A percentile compares a stretch with the other conserved stretches of the same genome.
These are phyloP conservation scores for Acanthamoeba castellanii DNA, from an alignment of 208 protist species.

Conservation along the genomic window DNA sequence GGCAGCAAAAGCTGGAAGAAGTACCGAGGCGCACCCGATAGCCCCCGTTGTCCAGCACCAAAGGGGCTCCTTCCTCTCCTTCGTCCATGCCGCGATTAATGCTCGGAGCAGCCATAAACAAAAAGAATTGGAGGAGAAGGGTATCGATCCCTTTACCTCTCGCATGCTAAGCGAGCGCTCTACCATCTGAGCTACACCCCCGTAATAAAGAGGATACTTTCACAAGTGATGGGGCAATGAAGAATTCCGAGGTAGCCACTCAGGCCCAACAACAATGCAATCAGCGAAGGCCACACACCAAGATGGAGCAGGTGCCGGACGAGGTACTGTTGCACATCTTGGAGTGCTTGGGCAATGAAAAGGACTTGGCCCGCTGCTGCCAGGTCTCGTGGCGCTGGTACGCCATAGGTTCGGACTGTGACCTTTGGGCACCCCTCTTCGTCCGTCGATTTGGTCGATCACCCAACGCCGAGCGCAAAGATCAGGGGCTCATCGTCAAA, in stretches of 20 bases:
- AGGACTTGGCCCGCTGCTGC: neutral
- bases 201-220: too few species aligned
- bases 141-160: slow-evolving; percentile 21
- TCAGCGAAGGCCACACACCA: too few species aligned
- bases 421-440: neutral
- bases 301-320: neutral
- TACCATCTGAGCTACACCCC: slow-evolving; percentile 18
- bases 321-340: neutral
- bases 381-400: neutral
- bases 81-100: too few species aligned
- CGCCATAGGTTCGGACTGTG: neutral
- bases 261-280: too few species aligned
- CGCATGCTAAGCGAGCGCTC: slow-evolving; percentile 15
- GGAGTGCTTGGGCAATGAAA: neutral
- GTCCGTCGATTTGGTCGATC: neutral
- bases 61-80: too few species aligned
- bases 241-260: too few species aligned
- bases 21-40: too few species aligned
- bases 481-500: neutral
- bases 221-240: too few species aligned
- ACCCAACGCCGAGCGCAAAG: neutral
- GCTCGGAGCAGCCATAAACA: too few species aligned
- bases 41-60: too few species aligned
- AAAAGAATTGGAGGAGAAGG: neutral
- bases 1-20: too few species aligned